Base-by-base conservation (phyloP, 495 filamentous ascomycete species). In the Penicillium subrubescens region DNA sequence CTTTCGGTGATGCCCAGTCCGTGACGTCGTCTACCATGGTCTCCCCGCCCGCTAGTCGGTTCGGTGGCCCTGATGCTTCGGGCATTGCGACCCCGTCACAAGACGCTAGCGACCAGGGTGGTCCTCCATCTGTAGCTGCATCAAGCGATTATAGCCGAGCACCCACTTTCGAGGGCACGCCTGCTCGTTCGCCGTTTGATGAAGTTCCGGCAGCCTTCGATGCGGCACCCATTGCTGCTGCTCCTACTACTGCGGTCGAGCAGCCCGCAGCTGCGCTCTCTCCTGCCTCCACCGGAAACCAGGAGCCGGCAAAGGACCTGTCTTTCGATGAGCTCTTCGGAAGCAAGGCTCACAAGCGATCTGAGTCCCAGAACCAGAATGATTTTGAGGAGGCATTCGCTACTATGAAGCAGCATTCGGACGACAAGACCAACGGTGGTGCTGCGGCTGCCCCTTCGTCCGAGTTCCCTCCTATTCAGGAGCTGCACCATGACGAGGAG, bases 391-490 rank as follows among this genome's bases (percentile, higher is more conserved):
- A 83, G 61, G 82, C 82, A 12, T 81, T 84, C 64, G 80, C 75
- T 34, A 66, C 72, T 31, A 76, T 82, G 79, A 78, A 77, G 62
- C 72, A 74, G 19, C 21, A 69, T 8, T 64, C 61, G 23, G 17
- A 65, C 8, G 62, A 60, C 11, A 71, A 73, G n/a, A 25, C 70
- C 5, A 73, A 75, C 46, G 80, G 77, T 27, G 61, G 75, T 71
- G 53, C 75, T 61, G 67, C 71, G 27, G 65, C 72, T 59, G 60
- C 76, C 65, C 34, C 73, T 14, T 35, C 35, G 37, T 74, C 75
- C n/a, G 95, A 98, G 71, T 98, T 98, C 77, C 96, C 96, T 37
- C 95, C 95, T 1, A 97, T 98, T 61, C 89, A 88, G 41, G 94
- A 97, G 69, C 73, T 97, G 37, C 88, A 89, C 48, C 82, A 89